Base-by-base conservation (phyloP, 768 basidiomycete species). In the Tricholoma sp. region DNA sequence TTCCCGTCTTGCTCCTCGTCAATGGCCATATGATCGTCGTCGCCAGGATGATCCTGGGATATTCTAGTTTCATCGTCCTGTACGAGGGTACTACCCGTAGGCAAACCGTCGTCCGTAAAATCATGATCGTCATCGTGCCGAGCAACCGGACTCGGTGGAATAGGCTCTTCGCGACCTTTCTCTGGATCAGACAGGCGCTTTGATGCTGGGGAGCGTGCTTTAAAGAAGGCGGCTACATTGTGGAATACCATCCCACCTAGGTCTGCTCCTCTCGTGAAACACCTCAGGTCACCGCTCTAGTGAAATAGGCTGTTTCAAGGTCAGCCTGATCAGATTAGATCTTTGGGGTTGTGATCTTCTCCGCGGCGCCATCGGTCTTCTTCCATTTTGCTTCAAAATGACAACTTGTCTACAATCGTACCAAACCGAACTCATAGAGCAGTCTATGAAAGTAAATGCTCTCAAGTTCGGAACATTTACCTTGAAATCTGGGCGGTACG, bases 401-500 rank as follows among this genome's bases (percentile, higher is more conserved):
- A 52, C 70, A 3, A 49, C 69, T 24, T 43, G 67, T 14, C 68
- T 86, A 3, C 69, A 79, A 46, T 54, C 67, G 7, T 84, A 86
- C 66, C 86, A 89, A 65, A 73, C 73, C 0, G 81, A 85, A 55
- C 78, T 93, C 53, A 90, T 93, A 58, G 74, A 83, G 58, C 80
- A 84, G 64, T 75, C 86, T 3, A 83, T 89, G 78, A 68, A 77
- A 5, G 82, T 83, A 10, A 85, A 84, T 31, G 91, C 91, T 1
- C 83, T 94, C 58, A 89, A 88, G 67, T 98, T 98, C 66, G 97
- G 96, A 32, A 79, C 84, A 1, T 99, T 97, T 70, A 91, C 87
- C 1, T 81, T 98, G 57, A 99, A 98, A 81, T 94, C 92, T 32
- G 97, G 96, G 61, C 85, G 94, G 91, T 93, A 69, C 62, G 87